A percentile compares a stretch with the other conserved stretches of the same genome.
Conservation (phyloP, 768 basidiomycete species). For the Lactarius evosmus region DNA sequence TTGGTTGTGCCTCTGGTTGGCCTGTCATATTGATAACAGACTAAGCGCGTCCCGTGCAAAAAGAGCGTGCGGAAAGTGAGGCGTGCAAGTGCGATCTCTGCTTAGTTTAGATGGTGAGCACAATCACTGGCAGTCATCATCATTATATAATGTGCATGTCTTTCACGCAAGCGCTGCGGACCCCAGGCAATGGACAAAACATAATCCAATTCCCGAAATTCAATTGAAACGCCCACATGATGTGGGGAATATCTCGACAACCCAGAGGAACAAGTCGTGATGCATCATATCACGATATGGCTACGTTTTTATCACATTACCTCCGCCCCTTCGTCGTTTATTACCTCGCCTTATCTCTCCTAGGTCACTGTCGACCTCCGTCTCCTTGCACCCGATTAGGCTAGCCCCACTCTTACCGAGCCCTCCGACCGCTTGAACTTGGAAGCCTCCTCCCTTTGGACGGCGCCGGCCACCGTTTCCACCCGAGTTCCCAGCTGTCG, state of each 20-base stretch:
- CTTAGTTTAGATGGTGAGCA: no score
- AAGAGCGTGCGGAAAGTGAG: no score
- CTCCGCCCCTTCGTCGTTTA: conserved; percentile 52
- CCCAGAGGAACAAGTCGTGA: neutral
- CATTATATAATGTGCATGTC: no score
- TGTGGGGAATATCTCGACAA: neutral
- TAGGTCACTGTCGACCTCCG: conserved; percentile 71
- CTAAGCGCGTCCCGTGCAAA: neutral
- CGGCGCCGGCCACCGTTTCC: conserved; percentile 37
- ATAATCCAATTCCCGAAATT: no score
- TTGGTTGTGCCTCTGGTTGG: conserved; percentile 32
- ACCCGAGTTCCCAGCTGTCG: conserved; percentile 27
- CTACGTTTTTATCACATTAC: conserved; percentile 29
- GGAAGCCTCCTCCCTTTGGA: conserved; percentile 42
- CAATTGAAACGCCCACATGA: no score
- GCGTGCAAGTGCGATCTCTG: no score
- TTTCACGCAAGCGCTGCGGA: no score
- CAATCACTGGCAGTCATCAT: no score
- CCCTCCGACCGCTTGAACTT: conserved; percentile 61
- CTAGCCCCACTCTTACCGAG: conserved; percentile 68
- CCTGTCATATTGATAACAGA: conserved; percentile 22
- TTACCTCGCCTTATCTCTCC: conserved; percentile 75
- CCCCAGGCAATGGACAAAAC: no score
- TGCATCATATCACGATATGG: neutral
- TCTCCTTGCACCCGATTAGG: conserved; percentile 58